Evolutionary conservation across 495 filamentous ascomycete species (phyloP).

Genomic region (Thermochaetoides thermophila): DNA sequence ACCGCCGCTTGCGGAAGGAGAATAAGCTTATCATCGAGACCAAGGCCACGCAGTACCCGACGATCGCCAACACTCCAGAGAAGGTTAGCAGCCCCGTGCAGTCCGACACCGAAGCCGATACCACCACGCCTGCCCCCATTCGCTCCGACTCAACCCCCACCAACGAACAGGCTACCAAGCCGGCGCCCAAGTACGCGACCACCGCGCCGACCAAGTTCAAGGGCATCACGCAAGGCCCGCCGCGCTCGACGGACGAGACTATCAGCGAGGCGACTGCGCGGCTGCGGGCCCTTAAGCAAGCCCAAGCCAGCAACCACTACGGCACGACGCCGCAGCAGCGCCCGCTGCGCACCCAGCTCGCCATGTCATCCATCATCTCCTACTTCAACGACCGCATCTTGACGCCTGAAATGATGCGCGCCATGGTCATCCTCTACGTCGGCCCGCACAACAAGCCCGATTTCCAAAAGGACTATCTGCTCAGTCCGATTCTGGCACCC

Average conservation of each 20-base stretch:
- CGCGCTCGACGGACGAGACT: slow-evolving; percentile 1
- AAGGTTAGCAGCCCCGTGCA: slow-evolving; percentile 8
- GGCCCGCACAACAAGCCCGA: slow-evolving; percentile 86
- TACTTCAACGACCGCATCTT: slow-evolving; percentile 95
- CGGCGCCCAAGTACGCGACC: slow-evolving; percentile 31
- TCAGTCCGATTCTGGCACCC: slow-evolving; percentile 80
- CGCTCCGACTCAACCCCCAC: neutral
- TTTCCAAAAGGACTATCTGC: slow-evolving; percentile 77
- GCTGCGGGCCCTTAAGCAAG: slow-evolving; percentile 8
- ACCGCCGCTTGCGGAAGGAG: slow-evolving; percentile 58
- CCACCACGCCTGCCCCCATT: too few relatives aligned
- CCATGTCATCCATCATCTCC: slow-evolving; percentile 89
- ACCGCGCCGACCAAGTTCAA: slow-evolving; percentile 23
- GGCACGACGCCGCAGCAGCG: too few relatives aligned
- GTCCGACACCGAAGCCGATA: neutral
- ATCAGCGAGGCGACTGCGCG: slow-evolving; percentile 2
- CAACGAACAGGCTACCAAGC: slow-evolving; percentile 9
- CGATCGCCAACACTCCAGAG: slow-evolving; percentile 47
- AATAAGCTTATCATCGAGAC: slow-evolving; percentile 61
- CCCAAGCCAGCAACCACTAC: slow-evolving; percentile 28
- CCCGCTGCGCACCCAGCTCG: slow-evolving; percentile 74
- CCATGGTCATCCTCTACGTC: slow-evolving; percentile 97
- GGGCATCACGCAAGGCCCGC: slow-evolving; percentile 13
- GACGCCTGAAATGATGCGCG: slow-evolving; percentile 95
- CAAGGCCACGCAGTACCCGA: slow-evolving; percentile 53